Percentiles rank a stretch among this genome's conserved stretches.
Evolutionary conservation across 2,329 filamentous ascomycete species (phyloP).

Genomic region (Pseudogymnoascus verrucosus): DNA sequence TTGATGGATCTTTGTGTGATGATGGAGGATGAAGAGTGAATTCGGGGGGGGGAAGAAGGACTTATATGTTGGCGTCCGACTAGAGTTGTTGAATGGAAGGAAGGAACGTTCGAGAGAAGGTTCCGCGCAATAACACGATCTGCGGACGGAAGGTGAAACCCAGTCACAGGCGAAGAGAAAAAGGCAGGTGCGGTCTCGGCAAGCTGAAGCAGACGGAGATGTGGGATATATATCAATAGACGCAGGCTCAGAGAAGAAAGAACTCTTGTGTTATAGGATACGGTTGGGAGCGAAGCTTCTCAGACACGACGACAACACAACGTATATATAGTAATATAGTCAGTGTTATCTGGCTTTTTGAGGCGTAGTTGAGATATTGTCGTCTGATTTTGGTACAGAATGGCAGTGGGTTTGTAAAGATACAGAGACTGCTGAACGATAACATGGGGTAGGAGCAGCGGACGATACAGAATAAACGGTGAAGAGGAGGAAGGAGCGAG

Average conservation of each 20-base stretch:
- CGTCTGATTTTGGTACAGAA: neutral
- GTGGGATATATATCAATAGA: neutral
- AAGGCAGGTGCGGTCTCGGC: neutral
- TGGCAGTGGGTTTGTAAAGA: neutral
- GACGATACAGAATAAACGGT: neutral
- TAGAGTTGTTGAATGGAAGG: neutral
- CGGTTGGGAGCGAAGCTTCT: neutral
- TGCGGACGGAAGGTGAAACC: neutral
- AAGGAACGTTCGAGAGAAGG: conserved; percentile 5
- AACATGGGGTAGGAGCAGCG: neutral
- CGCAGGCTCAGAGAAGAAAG: neutral
- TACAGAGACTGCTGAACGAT: neutral
- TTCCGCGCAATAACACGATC: neutral
- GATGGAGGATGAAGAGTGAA: neutral
- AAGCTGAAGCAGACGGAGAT: neutral
- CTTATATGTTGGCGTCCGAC: neutral
- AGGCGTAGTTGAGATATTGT: neutral
- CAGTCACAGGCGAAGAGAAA: neutral
- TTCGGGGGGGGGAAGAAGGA: neutral
- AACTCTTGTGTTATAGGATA: neutral
- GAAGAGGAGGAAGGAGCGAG: neutral
- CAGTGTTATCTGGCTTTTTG: neutral
- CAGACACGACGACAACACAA: neutral
- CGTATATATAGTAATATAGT: neutral
- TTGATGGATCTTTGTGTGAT: conserved; percentile 8